Conservation (phyloP, 768 basidiomycete genomes). For the Tulasnella sp. region DNA sequence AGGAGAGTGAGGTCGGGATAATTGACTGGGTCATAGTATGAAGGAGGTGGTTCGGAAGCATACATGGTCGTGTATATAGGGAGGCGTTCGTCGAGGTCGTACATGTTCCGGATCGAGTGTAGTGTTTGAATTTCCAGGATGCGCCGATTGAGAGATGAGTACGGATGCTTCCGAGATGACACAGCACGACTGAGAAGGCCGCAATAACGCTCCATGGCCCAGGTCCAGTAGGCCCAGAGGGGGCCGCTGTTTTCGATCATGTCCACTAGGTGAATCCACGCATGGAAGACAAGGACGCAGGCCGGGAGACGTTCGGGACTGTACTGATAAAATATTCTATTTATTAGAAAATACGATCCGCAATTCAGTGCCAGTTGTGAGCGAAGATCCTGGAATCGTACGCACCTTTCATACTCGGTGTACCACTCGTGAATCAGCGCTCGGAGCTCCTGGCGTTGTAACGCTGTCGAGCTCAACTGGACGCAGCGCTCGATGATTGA, state of each 20-base stretch:
- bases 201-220: constrained; percentile 35
- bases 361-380: no score
- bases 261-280: neutral
- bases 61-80: neutral
- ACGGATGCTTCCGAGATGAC: constrained; percentile 48
- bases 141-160: constrained; percentile 55
- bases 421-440: neutral
- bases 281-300: constrained; percentile 44
- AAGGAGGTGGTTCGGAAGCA: neutral
- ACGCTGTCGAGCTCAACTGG: neutral
- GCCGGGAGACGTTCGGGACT: constrained; percentile 47
- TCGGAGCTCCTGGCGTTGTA: neutral
- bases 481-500: neutral
- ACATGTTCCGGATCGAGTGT: constrained; percentile 49
- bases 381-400: neutral
- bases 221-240: constrained; percentile 19
- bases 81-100: constrained; percentile 46
- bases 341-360: no score
- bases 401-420: neutral
- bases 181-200: constrained; percentile 54
- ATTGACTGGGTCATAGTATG: neutral
- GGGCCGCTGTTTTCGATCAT: neutral
- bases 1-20: neutral
- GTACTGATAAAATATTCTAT: constrained; percentile 47
- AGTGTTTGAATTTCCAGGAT: constrained; percentile 53